A percentile compares a stretch with the other conserved stretches of the same genome.
Conservation (phyloP, 768 basidiomycete genomes). For the Trametes cubensis region DNA sequence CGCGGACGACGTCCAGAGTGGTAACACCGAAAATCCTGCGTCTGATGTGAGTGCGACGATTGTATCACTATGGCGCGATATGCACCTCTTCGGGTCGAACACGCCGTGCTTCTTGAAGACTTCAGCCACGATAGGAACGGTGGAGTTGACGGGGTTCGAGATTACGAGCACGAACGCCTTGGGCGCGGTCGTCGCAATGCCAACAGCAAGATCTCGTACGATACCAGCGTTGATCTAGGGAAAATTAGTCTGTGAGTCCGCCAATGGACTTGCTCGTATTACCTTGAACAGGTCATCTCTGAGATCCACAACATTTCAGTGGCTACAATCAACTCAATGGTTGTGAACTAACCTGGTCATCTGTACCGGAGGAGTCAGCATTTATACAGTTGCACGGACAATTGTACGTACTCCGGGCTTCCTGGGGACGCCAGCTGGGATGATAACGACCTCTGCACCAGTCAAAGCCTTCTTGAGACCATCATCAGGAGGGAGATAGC, state of each 20-base stretch:
- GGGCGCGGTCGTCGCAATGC: constrained; percentile 80
- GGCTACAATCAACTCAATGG: constrained; percentile 15
- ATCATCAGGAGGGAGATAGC: constrained; percentile 78
- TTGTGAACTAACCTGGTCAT: constrained; percentile 50
- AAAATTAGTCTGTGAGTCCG: background rate
- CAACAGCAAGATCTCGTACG: constrained; percentile 88
- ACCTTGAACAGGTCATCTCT: constrained; percentile 98
- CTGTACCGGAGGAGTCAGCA: constrained; percentile 32
- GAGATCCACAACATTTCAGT: constrained; percentile 6
- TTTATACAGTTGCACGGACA: background rate
- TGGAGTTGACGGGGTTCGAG: constrained; percentile 99
- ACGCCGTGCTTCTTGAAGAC: constrained; percentile 91
- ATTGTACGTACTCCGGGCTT: constrained; percentile 80
- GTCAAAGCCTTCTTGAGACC: constrained; percentile 81
- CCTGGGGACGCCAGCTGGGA: constrained; percentile 95
- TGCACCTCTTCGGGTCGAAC: constrained; percentile 88
- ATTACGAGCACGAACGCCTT: constrained; percentile 95
- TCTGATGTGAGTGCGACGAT: background rate
- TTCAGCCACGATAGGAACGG: constrained; percentile 95
- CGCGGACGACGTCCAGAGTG: constrained; percentile 95
- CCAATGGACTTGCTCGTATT: background rate
- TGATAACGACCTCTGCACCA: constrained; percentile 89
- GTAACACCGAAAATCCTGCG: constrained; percentile 96
- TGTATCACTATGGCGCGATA: background rate
- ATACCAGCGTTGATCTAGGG: constrained; percentile 95